These are phyloP conservation scores for Paradendryphiella salina DNA, from an alignment of 2,329 filamentous ascomycete genomes.

Conservation along the genomic window DNA sequence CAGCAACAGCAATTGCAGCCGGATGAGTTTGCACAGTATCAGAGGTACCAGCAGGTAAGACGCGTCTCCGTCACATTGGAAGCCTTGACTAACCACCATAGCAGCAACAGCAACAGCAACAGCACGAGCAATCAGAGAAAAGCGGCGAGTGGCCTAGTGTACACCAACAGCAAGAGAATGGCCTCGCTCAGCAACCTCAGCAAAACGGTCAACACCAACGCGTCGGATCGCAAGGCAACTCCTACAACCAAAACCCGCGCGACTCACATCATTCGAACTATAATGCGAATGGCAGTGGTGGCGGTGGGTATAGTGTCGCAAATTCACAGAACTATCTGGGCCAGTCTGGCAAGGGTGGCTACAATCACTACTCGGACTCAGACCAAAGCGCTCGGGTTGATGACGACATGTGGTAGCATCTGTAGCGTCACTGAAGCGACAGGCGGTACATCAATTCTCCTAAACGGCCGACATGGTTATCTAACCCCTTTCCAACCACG, in stretches of 20 bases:
- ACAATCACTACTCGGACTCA: conserved; percentile 36
- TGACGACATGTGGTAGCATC: conserved; percentile 47
- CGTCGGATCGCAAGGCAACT: conserved; percentile 11
- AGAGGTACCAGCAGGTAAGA: conserved; percentile 45
- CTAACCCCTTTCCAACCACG: neutral
- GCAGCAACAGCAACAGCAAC: conserved; percentile 29
- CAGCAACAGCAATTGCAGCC: conserved; percentile 43
- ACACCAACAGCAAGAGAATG: conserved; percentile 21
- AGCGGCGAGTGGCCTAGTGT: conserved; percentile 30
- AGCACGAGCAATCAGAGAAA: conserved; percentile 28
- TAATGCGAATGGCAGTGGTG: conserved; percentile 25
- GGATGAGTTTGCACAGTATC: conserved; percentile 48
- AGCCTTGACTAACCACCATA: neutral
- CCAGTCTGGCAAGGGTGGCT: conserved; percentile 29
- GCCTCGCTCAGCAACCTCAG: conserved; percentile 8
- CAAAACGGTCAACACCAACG: conserved; percentile 21
- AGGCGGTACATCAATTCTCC: neutral
- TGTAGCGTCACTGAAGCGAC: neutral
- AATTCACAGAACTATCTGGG: conserved; percentile 45
- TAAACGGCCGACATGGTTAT: neutral
- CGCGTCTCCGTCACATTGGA: no score
- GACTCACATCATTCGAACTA: conserved; percentile 43
- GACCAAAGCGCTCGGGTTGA: conserved; percentile 37
- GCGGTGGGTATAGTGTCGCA: conserved; percentile 44
- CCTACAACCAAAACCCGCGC: conserved; percentile 30